Conservation (phyloP, 2,329 filamentous ascomycete genomes). For the Alternaria brassicicola region DNA sequence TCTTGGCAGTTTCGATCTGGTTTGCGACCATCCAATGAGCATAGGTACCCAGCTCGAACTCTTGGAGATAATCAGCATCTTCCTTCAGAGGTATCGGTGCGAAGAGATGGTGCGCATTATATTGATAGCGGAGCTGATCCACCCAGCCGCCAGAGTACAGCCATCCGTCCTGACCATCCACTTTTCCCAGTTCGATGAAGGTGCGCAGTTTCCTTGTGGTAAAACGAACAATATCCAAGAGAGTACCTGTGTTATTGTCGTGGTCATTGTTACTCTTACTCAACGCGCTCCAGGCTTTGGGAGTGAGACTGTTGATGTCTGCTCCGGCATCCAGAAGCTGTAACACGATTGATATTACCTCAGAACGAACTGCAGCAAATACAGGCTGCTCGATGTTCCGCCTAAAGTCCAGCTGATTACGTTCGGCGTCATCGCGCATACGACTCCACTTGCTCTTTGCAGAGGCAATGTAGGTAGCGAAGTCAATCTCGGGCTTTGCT, state of each 20-base stretch:
- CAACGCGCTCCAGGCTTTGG: slow-evolving; percentile 38
- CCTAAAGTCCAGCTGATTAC: slow-evolving; percentile 59
- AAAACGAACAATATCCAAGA: slow-evolving; percentile 66
- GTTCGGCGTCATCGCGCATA: slow-evolving; percentile 48
- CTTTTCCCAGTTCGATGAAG: slow-evolving; percentile 15
- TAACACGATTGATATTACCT: slow-evolving; percentile 60
- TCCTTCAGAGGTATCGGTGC: slow-evolving; percentile 45
- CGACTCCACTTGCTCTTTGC: slow-evolving; percentile 54
- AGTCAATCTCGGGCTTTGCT: slow-evolving; percentile 53
- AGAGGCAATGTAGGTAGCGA: slow-evolving; percentile 68
- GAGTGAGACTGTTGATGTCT: slow-evolving; percentile 67
- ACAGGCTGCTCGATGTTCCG: slow-evolving; percentile 67
- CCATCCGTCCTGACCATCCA: background rate
- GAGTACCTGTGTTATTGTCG: slow-evolving; percentile 52
- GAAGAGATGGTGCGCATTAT: background rate
- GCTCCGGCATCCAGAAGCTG: slow-evolving; percentile 68
- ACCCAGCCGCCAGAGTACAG: slow-evolving; percentile 4
- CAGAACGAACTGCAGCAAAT: slow-evolving; percentile 62
- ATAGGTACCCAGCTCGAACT: slow-evolving; percentile 63
- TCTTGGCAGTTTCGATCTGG: slow-evolving; percentile 49
- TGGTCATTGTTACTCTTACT: slow-evolving; percentile 37
- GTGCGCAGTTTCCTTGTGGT: slow-evolving; percentile 52
- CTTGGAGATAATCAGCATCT: slow-evolving; percentile 58
- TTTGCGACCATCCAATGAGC: slow-evolving; percentile 59
- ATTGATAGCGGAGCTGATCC: background rate